Percentiles rank a stretch among this genome's conserved stretches.
Conservation (phyloP, 768 basidiomycete species). For the Cystofilobasidium bisporidii region DNA sequence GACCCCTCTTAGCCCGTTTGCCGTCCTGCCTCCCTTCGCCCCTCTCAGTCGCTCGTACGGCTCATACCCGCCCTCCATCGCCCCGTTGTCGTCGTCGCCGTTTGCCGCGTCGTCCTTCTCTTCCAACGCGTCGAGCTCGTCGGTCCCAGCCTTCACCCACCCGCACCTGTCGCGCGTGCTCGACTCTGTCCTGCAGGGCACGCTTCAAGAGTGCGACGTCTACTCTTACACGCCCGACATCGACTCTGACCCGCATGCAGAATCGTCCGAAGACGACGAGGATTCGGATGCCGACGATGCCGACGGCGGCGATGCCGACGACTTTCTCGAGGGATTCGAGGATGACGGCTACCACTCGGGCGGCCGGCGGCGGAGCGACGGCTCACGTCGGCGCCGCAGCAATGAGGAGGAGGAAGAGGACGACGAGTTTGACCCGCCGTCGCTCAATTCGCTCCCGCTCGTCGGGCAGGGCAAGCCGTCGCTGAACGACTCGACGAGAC, state of each 20-base stretch:
- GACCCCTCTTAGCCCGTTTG: neutral
- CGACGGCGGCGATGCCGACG: constrained; percentile 14
- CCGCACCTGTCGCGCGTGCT: constrained; percentile 78
- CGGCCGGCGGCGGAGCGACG: constrained; percentile 4
- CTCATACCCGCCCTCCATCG: constrained; percentile 21
- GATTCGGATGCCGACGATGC: constrained; percentile 29
- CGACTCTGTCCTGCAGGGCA: constrained; percentile 68
- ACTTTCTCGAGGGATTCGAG: constrained; percentile 22
- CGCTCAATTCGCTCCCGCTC: constrained; percentile 16
- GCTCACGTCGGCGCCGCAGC: neutral
- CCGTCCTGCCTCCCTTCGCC: neutral
- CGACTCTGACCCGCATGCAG: constrained; percentile 85
- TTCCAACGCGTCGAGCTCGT: constrained; percentile 4
- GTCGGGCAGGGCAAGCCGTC: constrained; percentile 7
- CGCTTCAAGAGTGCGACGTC: constrained; percentile 80
- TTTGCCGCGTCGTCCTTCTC: constrained; percentile 11
- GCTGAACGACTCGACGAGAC: constrained; percentile 13
- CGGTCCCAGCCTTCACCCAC: constrained; percentile 49
- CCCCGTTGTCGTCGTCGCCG: constrained; percentile 17
- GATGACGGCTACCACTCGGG: constrained; percentile 10
- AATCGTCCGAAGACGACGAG: constrained; percentile 39
- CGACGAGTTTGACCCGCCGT: constrained; percentile 16
- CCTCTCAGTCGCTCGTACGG: constrained; percentile 21
- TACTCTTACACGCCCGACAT: constrained; percentile 88
- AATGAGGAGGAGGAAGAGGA: constrained; percentile 9